Evolutionary conservation across 208 protist genomes (phyloP).

Genomic region (Crithidia sp.): DNA sequence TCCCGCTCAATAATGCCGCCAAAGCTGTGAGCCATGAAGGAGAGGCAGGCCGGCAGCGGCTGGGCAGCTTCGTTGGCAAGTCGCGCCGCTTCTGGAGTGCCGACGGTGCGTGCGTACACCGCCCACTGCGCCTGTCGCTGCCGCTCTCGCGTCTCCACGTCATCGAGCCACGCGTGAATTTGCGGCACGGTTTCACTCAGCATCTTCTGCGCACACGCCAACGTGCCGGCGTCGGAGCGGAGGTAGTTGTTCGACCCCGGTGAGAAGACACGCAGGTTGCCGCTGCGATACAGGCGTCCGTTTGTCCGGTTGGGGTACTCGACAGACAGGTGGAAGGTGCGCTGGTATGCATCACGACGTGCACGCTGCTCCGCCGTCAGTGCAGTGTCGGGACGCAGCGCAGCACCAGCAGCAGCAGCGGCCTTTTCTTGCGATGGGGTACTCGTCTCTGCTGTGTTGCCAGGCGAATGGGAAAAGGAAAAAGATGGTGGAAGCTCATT

Average conservation of each 20-base stretch:
- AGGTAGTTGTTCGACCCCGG: conserved; percentile 54
- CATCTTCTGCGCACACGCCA: conserved; percentile 39
- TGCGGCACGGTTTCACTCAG: conserved; percentile 60
- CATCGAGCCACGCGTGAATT: conserved; percentile 50
- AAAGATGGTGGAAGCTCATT: no score
- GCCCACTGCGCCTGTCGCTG: conserved; percentile 19
- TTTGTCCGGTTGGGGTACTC: conserved; percentile 29
- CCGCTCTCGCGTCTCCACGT: conserved; percentile 25
- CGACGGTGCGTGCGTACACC: conserved; percentile 11
- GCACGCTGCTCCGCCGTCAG: conserved; percentile 8
- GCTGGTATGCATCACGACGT: conserved; percentile 17
- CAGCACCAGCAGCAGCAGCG: neutral
- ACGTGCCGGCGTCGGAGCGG: conserved; percentile 46
- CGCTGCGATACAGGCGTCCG: conserved; percentile 46
- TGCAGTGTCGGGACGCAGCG: conserved; percentile 1
- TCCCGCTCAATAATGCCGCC: conserved; percentile 73
- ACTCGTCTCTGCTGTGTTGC: no score
- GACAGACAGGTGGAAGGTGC: conserved; percentile 17
- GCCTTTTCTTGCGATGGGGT: neutral
- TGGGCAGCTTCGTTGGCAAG: conserved; percentile 6
- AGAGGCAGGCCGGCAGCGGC: conserved; percentile 51
- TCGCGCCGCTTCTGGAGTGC: conserved; percentile 14
- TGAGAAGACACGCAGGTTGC: conserved; percentile 56
- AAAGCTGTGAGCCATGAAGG: conserved; percentile 72
- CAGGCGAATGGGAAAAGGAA: no score